Conservation (phyloP, 2,329 filamentous ascomycete species). For the Sporothrix protearum region DNA sequence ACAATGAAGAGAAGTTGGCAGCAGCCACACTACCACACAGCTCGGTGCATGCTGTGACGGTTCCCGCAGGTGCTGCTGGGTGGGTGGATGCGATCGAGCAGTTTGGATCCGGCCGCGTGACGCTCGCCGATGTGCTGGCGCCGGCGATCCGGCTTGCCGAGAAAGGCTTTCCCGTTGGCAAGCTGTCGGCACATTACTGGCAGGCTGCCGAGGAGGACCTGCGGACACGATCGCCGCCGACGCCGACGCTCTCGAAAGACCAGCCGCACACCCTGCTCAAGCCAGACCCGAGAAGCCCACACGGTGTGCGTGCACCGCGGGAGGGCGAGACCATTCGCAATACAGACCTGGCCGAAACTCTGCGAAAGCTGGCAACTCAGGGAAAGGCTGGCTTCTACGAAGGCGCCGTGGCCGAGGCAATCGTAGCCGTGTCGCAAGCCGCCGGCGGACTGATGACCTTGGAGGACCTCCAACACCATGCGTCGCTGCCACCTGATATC, state of each 20-base stretch:
- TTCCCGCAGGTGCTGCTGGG: constrained; percentile 57
- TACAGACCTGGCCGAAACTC: constrained; percentile 72
- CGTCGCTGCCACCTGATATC: constrained; percentile 36
- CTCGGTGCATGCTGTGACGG: constrained; percentile 75
- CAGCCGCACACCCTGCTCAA: constrained; percentile 76
- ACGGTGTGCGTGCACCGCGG: constrained; percentile 62
- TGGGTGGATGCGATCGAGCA: constrained; percentile 87
- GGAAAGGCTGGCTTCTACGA: constrained; percentile 88
- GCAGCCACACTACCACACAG: constrained; percentile 60
- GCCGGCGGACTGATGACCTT: constrained; percentile 72
- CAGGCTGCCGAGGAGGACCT: constrained; percentile 29
- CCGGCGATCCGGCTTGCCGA: constrained; percentile 83
- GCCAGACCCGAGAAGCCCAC: constrained; percentile 59
- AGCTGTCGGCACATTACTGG: constrained; percentile 49
- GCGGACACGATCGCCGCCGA: constrained; percentile 62
- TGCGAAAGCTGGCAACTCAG: constrained; percentile 68
- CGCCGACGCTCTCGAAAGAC: neutral
- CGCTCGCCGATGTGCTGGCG: constrained; percentile 67
- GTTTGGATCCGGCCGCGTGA: constrained; percentile 80
- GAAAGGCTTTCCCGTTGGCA: constrained; percentile 80
- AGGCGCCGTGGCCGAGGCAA: constrained; percentile 72
- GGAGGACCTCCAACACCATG: constrained; percentile 74
- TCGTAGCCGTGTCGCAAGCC: constrained; percentile 71
- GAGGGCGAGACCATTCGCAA: constrained; percentile 85
- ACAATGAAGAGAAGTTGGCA: neutral